phyloP scores from a whole-genome alignment of 2,329 filamentous ascomycete species.

The Tympanopsis confertula region DNA sequence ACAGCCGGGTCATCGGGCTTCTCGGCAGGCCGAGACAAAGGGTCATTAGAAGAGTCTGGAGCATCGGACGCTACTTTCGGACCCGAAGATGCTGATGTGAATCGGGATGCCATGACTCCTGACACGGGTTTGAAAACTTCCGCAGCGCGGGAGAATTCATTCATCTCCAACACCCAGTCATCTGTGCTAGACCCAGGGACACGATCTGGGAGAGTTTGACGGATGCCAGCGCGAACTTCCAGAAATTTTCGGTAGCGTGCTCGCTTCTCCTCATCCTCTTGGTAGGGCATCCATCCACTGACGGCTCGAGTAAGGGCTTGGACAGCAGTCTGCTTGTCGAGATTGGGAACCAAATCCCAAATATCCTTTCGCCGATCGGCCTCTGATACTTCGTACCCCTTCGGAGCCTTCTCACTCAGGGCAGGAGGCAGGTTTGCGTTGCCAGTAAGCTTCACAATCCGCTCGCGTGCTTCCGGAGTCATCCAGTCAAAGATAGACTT shows the following conservation, averaged over 20 bases:
- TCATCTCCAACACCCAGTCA: constrained; percentile 49
- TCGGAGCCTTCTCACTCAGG: constrained; percentile 43
- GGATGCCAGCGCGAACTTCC: constrained; percentile 41
- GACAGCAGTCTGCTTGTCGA: constrained; percentile 26
- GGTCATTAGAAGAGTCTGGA: constrained; percentile 14
- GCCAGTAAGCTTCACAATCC: constrained; percentile 65
- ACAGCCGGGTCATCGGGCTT: constrained; percentile 68
- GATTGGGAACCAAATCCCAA: constrained; percentile 29
- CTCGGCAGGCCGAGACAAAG: constrained; percentile 33
- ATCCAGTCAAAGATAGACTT: constrained; percentile 96
- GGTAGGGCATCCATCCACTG: constrained; percentile 56
- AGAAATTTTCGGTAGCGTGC: constrained; percentile 47
- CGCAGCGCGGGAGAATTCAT: constrained; percentile 54
- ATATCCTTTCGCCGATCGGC: constrained; percentile 10
- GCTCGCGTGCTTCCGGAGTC: constrained; percentile 64
- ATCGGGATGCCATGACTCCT: constrained; percentile 84
- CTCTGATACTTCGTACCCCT: neutral
- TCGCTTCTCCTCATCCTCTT: constrained; percentile 47
- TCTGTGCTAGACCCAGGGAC: constrained; percentile 25
- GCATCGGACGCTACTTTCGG: constrained; percentile 23
- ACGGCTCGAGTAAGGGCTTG: constrained; percentile 27
- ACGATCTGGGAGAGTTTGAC: constrained; percentile 38
- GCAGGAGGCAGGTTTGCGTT: constrained; percentile 68
- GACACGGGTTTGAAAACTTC: constrained; percentile 84
- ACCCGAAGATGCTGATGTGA: constrained; percentile 58